Percentiles rank a stretch among this genome's conserved stretches.
phyloP scores from a whole-genome alignment of 2,329 filamentous ascomycete species.

The Monosporascus ibericus region DNA sequence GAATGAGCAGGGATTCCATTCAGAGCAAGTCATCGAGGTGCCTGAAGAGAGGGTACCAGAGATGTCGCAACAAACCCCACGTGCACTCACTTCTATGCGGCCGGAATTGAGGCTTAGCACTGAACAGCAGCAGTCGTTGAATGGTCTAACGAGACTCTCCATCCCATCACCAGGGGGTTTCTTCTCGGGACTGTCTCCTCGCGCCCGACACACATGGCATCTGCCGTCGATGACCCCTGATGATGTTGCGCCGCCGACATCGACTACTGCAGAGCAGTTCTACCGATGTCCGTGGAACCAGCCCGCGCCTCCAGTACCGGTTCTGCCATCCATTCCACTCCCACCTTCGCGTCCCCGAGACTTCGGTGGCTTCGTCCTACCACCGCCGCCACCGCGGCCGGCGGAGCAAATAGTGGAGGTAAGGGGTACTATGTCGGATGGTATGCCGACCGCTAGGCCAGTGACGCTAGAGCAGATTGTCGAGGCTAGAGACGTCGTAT shows the following conservation, averaged over 20 bases:
- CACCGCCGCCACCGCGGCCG: constrained; percentile 40
- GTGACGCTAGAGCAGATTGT: constrained; percentile 34
- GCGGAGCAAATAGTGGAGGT: constrained; percentile 65
- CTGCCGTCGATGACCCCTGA: constrained; percentile 48
- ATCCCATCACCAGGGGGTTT: constrained; percentile 90
- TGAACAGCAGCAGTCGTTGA: constrained; percentile 53
- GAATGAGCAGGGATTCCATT: constrained; percentile 57
- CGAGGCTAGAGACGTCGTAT: constrained; percentile 24
- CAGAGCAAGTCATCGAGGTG: constrained; percentile 49
- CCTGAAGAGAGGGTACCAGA: constrained; percentile 38
- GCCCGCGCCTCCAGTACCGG: constrained; percentile 28
- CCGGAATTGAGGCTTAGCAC: constrained; percentile 33
- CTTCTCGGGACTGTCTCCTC: constrained; percentile 76
- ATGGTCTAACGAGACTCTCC: constrained; percentile 72
- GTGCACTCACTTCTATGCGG: constrained; percentile 39
- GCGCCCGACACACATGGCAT: constrained; percentile 78
- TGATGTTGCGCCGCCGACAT: constrained; percentile 62
- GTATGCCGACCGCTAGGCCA: constrained; percentile 62
- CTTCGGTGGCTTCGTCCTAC: constrained; percentile 29
- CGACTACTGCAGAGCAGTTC: constrained; percentile 86
- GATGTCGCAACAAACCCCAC: constrained; percentile 47
- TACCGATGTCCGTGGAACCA: constrained; percentile 76
- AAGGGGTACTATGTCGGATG: constrained; percentile 46
- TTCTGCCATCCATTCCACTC: constrained; percentile 22
- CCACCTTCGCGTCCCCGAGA: constrained; percentile 32